These are phyloP conservation scores for Castanospermum australe DNA, from an alignment of 306 rosid species.

Conservation along the genomic window DNA sequence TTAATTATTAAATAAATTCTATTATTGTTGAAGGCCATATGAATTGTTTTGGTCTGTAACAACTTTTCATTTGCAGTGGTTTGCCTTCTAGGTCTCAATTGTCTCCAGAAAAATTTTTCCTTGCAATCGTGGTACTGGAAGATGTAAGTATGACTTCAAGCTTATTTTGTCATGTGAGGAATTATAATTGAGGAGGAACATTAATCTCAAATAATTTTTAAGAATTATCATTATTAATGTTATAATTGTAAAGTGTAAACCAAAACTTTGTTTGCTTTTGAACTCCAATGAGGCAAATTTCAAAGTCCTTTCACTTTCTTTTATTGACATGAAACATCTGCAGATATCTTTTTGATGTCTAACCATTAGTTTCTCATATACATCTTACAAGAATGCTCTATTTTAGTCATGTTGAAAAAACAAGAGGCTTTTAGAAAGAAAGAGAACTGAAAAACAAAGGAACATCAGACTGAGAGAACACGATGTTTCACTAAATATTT, in stretches of 20 bases:
- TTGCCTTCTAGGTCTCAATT: constrained; percentile 54
- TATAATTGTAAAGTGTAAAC: not conserved
- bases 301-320: not conserved
- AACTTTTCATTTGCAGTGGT: constrained; percentile 29
- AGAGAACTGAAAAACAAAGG: too few relatives aligned
- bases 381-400: not conserved
- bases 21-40: not conserved
- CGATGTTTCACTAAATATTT: too few relatives aligned
- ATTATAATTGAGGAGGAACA: too few relatives aligned
- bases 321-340: not conserved
- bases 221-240: not conserved
- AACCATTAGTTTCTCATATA: not conserved
- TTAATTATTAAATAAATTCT: not conserved
- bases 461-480: too few relatives aligned
- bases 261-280: not conserved
- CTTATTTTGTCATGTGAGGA: not conserved
- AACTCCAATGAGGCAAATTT: not conserved
- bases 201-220: not conserved
- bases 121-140: constrained; percentile 45
- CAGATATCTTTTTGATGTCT: not conserved
- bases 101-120: constrained; percentile 56
- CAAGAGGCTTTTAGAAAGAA: too few relatives aligned
- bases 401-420: too few relatives aligned
- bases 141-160: constrained; percentile 37
- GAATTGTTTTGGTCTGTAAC: not conserved